Base-by-base conservation (phyloP, 2,329 filamentous ascomycete genomes). In the Pochonia chlamydosporia region DNA sequence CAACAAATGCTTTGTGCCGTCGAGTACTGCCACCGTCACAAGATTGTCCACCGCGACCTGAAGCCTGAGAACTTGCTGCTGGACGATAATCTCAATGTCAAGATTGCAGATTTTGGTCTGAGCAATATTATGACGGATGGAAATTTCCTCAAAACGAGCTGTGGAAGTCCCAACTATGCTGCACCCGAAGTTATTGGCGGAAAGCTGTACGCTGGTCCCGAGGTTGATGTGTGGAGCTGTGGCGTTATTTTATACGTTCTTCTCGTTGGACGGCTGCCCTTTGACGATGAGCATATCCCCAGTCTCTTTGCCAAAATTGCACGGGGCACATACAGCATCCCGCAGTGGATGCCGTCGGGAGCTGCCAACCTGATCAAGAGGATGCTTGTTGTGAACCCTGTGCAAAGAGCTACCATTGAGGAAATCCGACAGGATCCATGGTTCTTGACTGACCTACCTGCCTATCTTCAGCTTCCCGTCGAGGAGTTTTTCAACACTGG, bases 111-210 rank as follows among this genome's bases (percentile, higher is more conserved):
- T 69, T 99, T 99, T 58, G 93, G 93, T 49, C 76, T 99, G 48
- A 97, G 92, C 73, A 99, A 99, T 65, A 99, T 99, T 70, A 99
- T 99, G 93, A 97, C 93, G 0, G 93, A 99, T 64, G 93, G 93
- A 23, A 99, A 99, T 65, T 99, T 99, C 64, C 80, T 99, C 60
- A 97, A 96, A 72, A 99, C 93, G 1, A 97, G 91, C 64, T 99
- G 93, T 61, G 93, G 93, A 45, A 97, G 92, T 63, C 93, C 93
- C 36, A 99, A 99, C 68, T 99, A 99, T 66, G 93, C 93, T 11
- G 93, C 93, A 1, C 93, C 93, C 6, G 93, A 99, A 66, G 93
- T 99, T 51, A 97, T 99, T 61, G 93, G 91, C 47, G 93, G 93
- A 21, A 99, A 97, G 74, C 76, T 97, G 46, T 99, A 99, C 63